Percentiles rank a stretch among this genome's conserved stretches.
Conservation (phyloP, 1,139 yeast species). For the Pneumocystis carinii region DNA sequence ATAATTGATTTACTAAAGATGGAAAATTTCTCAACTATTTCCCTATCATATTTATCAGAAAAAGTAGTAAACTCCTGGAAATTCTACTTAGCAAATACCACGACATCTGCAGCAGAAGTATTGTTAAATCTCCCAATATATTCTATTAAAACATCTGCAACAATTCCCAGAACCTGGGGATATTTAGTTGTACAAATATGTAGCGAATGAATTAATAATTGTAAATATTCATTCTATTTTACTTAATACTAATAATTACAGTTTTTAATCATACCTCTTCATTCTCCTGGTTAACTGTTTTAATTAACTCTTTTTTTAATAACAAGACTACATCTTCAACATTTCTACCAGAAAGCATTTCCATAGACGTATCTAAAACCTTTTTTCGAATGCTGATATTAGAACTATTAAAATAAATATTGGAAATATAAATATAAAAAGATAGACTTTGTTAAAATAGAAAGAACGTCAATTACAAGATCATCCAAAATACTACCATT, state of each 20-base stretch:
- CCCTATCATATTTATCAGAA: conserved; percentile 22
- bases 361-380: conserved; percentile 69
- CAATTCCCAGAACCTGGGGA: conserved; percentile 81
- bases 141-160: conserved; percentile 75
- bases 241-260: conserved; percentile 33
- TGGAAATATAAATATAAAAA: neutral
- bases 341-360: conserved; percentile 70
- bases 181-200: conserved; percentile 80
- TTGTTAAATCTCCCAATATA: conserved; percentile 74
- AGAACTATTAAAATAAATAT: conserved; percentile 33
- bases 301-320: conserved; percentile 78
- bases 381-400: conserved; percentile 83
- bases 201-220: conserved; percentile 71
- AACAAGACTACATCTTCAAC: conserved; percentile 88
- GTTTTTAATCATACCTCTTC: conserved; percentile 15
- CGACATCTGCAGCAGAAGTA: conserved; percentile 76
- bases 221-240: conserved; percentile 64
- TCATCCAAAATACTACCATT: conserved; percentile 81
- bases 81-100: conserved; percentile 52
- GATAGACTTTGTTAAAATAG: conserved; percentile 41
- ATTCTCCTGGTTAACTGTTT: conserved; percentile 44
- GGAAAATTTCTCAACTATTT: conserved; percentile 86
- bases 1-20: conserved; percentile 56
- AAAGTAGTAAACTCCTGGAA: neutral
- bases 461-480: conserved; percentile 68